These are phyloP conservation scores for Albugo laibachii DNA, from an alignment of 352 stramenopile species.

Conservation along the genomic window DNA sequence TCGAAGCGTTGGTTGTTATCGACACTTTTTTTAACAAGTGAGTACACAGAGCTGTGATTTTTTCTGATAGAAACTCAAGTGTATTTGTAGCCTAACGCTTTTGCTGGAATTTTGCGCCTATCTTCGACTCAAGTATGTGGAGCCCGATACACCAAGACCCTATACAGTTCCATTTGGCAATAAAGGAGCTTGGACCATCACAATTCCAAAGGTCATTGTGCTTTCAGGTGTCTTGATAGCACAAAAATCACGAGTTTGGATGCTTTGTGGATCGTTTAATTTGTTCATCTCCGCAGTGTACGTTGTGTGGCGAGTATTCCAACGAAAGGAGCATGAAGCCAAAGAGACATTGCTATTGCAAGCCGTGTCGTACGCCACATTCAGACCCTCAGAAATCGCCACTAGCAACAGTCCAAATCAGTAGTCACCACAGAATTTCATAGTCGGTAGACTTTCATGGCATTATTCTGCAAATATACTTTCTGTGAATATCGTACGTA, in stretches of 20 bases:
- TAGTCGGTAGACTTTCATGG: too few species aligned
- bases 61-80: neutral
- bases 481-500: too few species aligned
- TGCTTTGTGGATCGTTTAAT: slow-evolving; percentile 57
- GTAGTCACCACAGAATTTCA: too few species aligned
- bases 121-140: slow-evolving; percentile 62
- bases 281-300: slow-evolving; percentile 28
- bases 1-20: slow-evolving; percentile 58
- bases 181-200: slow-evolving; percentile 51
- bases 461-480: too few species aligned
- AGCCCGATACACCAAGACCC: slow-evolving; percentile 47
- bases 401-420: too few species aligned
- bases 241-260: slow-evolving; percentile 39
- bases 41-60: slow-evolving; percentile 5
- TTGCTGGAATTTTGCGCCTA: slow-evolving; percentile 73
- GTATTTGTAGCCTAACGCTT: slow-evolving; percentile 26
- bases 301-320: slow-evolving; percentile 41
- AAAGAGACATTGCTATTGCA: too few species aligned
- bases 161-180: slow-evolving; percentile 57
- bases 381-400: too few species aligned
- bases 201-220: slow-evolving; percentile 62
- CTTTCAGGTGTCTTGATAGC: slow-evolving; percentile 48
- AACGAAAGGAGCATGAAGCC: slow-evolving; percentile 1
- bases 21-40: slow-evolving; percentile 82
- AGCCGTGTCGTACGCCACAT: too few species aligned